These are phyloP conservation scores for Berkeleyomyces rouxiae DNA, from an alignment of 2,329 filamentous ascomycete genomes.

Conservation along the genomic window DNA sequence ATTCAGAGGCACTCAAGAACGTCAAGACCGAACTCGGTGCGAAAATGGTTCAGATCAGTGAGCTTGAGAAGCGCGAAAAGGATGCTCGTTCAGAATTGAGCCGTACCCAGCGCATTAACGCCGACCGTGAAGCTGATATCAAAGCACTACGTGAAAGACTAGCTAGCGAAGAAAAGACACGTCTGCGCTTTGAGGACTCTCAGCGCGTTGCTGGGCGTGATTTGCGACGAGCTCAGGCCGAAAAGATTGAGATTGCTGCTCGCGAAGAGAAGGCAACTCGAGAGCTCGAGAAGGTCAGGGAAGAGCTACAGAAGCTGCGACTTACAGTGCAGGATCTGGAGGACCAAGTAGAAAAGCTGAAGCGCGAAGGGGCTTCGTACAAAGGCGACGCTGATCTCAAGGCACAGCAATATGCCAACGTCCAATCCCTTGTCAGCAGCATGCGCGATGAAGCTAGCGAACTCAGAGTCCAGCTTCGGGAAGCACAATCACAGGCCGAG, in stretches of 20 bases:
- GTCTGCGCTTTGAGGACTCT: slow-evolving; percentile 62
- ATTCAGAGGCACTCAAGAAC: slow-evolving; percentile 56
- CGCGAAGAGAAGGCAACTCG: slow-evolving; percentile 52
- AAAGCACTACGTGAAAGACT: slow-evolving; percentile 64
- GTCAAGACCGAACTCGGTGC: slow-evolving; percentile 56
- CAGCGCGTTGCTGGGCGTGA: slow-evolving; percentile 60
- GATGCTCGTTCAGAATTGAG: slow-evolving; percentile 62
- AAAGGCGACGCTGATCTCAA: slow-evolving; percentile 74
- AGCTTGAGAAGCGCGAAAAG: slow-evolving; percentile 67
- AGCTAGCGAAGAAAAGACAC: slow-evolving; percentile 52
- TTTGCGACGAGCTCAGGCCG: slow-evolving; percentile 57
- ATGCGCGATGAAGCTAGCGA: slow-evolving; percentile 89
- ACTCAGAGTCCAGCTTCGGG: slow-evolving; percentile 79
- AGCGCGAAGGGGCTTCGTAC: slow-evolving; percentile 48
- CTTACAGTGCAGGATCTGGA: slow-evolving; percentile 51
- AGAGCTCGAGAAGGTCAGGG: slow-evolving; percentile 55
- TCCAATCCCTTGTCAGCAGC: slow-evolving; percentile 70
- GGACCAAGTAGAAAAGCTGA: slow-evolving; percentile 51
- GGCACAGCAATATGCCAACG: slow-evolving; percentile 67
- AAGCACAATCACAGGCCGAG: slow-evolving; percentile 66
- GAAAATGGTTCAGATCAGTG: slow-evolving; percentile 44
- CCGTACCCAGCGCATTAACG: slow-evolving; percentile 49
- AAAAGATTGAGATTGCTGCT: slow-evolving; percentile 62
- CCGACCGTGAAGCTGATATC: slow-evolving; percentile 64
- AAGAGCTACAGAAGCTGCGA: slow-evolving; percentile 53